phyloP scores from a whole-genome alignment of 805 yeast species.

The Ogataea minuta region DNA sequence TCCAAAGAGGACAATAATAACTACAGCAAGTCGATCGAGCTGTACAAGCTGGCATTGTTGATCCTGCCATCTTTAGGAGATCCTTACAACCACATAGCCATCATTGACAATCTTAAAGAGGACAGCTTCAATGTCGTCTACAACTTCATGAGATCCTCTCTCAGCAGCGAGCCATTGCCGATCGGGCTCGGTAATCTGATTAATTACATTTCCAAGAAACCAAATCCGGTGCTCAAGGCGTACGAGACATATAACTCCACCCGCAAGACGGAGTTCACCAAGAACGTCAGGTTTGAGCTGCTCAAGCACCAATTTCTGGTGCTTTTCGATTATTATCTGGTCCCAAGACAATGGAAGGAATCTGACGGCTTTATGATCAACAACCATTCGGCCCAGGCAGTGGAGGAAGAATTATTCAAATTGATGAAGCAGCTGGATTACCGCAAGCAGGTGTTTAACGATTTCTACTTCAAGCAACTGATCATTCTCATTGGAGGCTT shows the following conservation, averaged over 20 bases:
- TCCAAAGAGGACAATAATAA: slow-evolving; percentile 40
- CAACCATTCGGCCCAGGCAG: slow-evolving; percentile 28
- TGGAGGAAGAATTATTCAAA: slow-evolving; percentile 36
- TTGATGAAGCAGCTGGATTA: slow-evolving; percentile 27
- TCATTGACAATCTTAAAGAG: slow-evolving; percentile 49
- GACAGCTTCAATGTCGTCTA: slow-evolving; percentile 48
- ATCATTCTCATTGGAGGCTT: slow-evolving; percentile 40
- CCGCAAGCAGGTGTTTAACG: slow-evolving; percentile 35
- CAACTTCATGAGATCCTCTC: slow-evolving; percentile 54
- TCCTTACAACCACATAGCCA: slow-evolving; percentile 59
- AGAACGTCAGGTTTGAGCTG: slow-evolving; percentile 33
- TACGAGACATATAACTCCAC: slow-evolving; percentile 28
- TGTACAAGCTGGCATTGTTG: slow-evolving; percentile 51
- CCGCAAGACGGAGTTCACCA: slow-evolving; percentile 30
- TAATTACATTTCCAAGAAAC: slow-evolving; percentile 36
- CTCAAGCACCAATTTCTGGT: slow-evolving; percentile 33
- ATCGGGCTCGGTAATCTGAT: slow-evolving; percentile 49
- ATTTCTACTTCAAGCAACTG: slow-evolving; percentile 37
- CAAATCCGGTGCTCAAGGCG: slow-evolving; percentile 28
- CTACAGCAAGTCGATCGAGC: slow-evolving; percentile 43
- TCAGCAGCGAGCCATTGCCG: slow-evolving; percentile 49
- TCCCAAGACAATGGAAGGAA: slow-evolving; percentile 41
- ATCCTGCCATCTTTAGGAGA: slow-evolving; percentile 69
- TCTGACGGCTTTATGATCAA: slow-evolving; percentile 28
- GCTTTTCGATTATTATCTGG: slow-evolving; percentile 37